Evolutionary conservation across 352 stramenopile genomes (phyloP), one percentile per base, ranked within the genome.

Genomic region (Globisporangium recalcitrans): DNA sequence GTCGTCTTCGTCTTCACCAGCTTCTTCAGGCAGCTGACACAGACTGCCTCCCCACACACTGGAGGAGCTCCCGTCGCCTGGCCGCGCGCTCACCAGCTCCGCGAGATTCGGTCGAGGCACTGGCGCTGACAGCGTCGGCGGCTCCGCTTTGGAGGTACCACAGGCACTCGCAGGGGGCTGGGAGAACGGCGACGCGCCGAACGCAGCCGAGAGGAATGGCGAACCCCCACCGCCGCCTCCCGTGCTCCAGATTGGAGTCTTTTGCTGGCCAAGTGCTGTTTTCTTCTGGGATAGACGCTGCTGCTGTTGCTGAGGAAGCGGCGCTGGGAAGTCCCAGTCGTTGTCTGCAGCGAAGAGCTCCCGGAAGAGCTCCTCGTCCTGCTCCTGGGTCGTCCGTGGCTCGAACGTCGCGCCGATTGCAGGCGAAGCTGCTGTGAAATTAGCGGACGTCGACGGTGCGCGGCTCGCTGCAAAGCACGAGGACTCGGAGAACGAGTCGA

Each of bases 351-450:
- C 64, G 52, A 90, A 88, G 13, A 90, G 65, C 24, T 90, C 79
- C 13, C 79, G 74, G 19, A 88, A 88, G 52, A 90, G 69, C 55
- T 90, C 79, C 66, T 90, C 79, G 14, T 90, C 78, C 47, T 80
- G 64, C 36, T 81, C 69, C 29, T 73, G 70, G 16, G 67, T 57
- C 51, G 60, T 44, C 42, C 31, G 32, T 19, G 7, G 27, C 3
- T 38, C 64, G 42, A 29, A 57, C 9, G 55, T 42, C 46, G 63
- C 27, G n/a, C 31, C 49, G 11, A 56, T 42, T 13, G 49, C 40
- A 49, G 38, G 10, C 29, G 52, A 40, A 59, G 56, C 11, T 58
- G 21, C 10, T n/a, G n/a, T n/a, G n/a, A n/a, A n/a, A 8, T 38
- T 67, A 0, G 44, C 36, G 7, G 61, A 47, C n/a, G 62, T 68